These are phyloP conservation scores for Lasiodiplodia hormozganensis DNA, from an alignment of 2,329 filamentous ascomycete genomes.

Conservation along the genomic window DNA sequence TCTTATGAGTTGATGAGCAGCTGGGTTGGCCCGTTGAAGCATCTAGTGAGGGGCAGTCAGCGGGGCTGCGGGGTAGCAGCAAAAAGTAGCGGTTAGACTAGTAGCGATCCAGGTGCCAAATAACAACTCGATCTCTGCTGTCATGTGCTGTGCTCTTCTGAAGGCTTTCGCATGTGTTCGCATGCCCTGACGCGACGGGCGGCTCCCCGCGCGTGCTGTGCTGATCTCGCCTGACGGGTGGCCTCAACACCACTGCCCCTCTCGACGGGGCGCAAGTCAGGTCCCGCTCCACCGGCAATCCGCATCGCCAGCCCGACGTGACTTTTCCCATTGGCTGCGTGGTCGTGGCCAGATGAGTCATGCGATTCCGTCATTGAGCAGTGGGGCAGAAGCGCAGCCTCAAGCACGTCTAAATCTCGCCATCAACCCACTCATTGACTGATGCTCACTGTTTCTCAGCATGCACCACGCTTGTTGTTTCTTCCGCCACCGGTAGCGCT, in stretches of 20 bases:
- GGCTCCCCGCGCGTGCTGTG: background rate
- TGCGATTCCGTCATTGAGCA: conserved; percentile 10
- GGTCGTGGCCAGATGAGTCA: background rate
- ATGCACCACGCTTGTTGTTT: background rate
- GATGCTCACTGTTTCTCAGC: background rate
- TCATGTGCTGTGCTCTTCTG: background rate
- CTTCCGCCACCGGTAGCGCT: background rate
- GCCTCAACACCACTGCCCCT: background rate
- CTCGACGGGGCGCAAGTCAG: conserved; percentile 12
- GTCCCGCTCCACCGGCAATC: conserved; percentile 1
- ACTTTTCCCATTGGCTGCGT: conserved; percentile 10
- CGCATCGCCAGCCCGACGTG: conserved; percentile 6
- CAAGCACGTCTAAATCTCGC: background rate
- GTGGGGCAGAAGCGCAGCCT: background rate
- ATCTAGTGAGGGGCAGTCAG: conserved; percentile 25
- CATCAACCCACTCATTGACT: background rate
- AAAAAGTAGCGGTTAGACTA: conserved; percentile 29
- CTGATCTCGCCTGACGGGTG: conserved; percentile 8
- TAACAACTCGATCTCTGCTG: conserved; percentile 23
- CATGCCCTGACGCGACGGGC: background rate
- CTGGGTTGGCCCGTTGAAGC: conserved; percentile 9
- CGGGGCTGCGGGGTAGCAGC: conserved; percentile 29
- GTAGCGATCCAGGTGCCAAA: conserved; percentile 23
- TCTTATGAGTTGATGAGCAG: conserved; percentile 21
- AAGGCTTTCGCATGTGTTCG: background rate